phyloP scores from a whole-genome alignment of 768 basidiomycete species.

The Amanita fuliginea region DNA sequence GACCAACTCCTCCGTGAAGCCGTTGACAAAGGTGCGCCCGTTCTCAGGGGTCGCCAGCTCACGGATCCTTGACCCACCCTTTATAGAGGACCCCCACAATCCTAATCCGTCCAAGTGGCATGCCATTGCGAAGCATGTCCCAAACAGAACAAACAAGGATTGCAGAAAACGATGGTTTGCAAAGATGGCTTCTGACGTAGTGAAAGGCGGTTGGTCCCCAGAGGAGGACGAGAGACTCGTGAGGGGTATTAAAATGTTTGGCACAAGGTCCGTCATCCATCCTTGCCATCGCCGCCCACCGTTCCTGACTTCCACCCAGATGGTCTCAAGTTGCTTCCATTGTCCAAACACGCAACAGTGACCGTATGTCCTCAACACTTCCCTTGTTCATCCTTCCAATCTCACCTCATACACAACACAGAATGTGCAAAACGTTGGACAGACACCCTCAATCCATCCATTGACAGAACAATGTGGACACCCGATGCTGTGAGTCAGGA shows the following conservation, averaged over 20 bases:
- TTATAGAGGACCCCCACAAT: constrained; percentile 43
- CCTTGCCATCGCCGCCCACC: neutral
- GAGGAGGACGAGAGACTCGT: constrained; percentile 50
- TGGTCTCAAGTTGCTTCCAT: constrained; percentile 50
- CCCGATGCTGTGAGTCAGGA: constrained; percentile 31
- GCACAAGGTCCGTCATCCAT: constrained; percentile 31
- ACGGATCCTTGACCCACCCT: constrained; percentile 6
- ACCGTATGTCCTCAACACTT: constrained; percentile 30
- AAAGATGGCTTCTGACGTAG: constrained; percentile 52
- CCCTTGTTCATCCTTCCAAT: too few relatives aligned
- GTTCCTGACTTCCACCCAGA: constrained; percentile 16
- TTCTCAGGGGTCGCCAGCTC: neutral
- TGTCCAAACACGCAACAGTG: constrained; percentile 46
- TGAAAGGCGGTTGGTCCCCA: constrained; percentile 51
- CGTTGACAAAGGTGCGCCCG: constrained; percentile 30
- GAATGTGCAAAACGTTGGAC: constrained; percentile 57
- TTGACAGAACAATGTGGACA: constrained; percentile 51
- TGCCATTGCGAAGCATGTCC: constrained; percentile 51
- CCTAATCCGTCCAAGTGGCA: constrained; percentile 52
- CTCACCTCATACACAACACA: too few relatives aligned
- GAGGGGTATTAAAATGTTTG: constrained; percentile 44
- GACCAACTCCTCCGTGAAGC: constrained; percentile 42
- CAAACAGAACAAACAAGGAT: constrained; percentile 52
- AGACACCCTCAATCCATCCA: constrained; percentile 49
- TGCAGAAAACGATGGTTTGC: constrained; percentile 56